Conservation (phyloP, 257 asterid genomes). For the Ehretia macrophylla region DNA sequence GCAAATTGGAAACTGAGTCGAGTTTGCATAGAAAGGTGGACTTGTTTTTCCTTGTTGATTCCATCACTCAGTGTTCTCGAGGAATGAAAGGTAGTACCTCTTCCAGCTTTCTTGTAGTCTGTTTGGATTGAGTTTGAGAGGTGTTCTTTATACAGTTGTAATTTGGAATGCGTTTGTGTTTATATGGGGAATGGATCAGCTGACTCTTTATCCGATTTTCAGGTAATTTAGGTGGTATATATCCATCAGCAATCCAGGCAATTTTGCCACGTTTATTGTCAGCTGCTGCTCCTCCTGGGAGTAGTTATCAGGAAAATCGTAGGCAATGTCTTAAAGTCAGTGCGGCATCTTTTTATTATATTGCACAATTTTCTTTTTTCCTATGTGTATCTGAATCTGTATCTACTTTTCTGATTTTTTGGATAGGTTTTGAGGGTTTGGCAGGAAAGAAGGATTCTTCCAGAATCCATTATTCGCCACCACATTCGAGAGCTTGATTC, state of each 20-base stretch:
- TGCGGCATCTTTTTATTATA: constrained; percentile 14
- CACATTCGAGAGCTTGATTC: constrained; percentile 82
- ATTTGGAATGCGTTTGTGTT: neutral
- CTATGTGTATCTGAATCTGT: neutral
- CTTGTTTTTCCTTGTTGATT: constrained; percentile 83
- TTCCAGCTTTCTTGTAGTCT: constrained; percentile 12
- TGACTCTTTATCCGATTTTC: constrained; percentile 27
- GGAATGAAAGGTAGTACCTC: constrained; percentile 63
- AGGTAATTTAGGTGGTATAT: constrained; percentile 71
- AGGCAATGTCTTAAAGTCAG: constrained; percentile 89
- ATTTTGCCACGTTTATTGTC: constrained; percentile 67
- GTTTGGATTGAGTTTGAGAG: neutral
- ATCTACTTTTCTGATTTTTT: constrained; percentile 11
- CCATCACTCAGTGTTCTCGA: constrained; percentile 74
- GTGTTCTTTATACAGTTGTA: neutral
- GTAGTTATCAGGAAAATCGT: constrained; percentile 70
- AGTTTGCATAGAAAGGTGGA: constrained; percentile 69
- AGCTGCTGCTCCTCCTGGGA: constrained; percentile 90
- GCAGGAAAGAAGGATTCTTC: constrained; percentile 83
- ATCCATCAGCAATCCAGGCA: constrained; percentile 76
- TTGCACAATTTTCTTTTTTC: neutral
- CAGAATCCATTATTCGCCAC: constrained; percentile 71
- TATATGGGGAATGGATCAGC: neutral
- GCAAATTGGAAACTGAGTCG: constrained; percentile 54
- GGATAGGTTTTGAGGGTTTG: constrained; percentile 88